phyloP scores from a whole-genome alignment of 441 rosid genomes.

The Populus hybrid region DNA sequence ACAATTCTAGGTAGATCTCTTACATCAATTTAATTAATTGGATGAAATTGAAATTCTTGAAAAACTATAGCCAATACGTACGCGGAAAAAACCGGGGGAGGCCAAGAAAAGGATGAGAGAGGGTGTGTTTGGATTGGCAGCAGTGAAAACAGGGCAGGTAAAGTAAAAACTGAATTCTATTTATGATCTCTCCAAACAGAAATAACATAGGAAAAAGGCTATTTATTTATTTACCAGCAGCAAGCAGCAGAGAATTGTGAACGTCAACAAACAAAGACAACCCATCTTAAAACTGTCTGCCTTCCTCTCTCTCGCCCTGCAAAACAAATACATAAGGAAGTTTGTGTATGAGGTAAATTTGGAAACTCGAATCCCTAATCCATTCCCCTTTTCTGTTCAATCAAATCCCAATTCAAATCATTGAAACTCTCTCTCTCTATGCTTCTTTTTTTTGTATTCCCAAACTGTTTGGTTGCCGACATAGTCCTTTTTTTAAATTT shows the following conservation, averaged over 20 bases:
- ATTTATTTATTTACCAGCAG: background rate
- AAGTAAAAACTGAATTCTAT: background rate
- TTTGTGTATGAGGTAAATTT: constrained; percentile 6
- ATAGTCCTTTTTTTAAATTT: too few relatives aligned
- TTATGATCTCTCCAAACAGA: constrained; percentile 1
- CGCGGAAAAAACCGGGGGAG: background rate
- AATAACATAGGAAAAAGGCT: background rate
- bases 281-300: background rate
- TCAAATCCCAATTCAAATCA: background rate
- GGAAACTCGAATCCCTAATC: constrained; percentile 11
- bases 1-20: too few relatives aligned
- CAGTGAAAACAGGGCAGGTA: background rate
- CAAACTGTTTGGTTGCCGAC: background rate
- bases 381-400: background rate
- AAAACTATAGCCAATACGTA: background rate
- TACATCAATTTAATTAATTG: too few relatives aligned
- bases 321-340: background rate
- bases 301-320: background rate
- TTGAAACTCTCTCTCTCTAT: background rate
- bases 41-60: too few relatives aligned
- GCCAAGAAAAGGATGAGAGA: background rate
- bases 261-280: background rate
- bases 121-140: constrained; percentile 1
- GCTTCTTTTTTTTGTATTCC: background rate
- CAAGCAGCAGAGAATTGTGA: background rate